These are phyloP conservation scores for Quercus lobata DNA, from an alignment of 331 rosid species.

Conservation along the genomic window DNA sequence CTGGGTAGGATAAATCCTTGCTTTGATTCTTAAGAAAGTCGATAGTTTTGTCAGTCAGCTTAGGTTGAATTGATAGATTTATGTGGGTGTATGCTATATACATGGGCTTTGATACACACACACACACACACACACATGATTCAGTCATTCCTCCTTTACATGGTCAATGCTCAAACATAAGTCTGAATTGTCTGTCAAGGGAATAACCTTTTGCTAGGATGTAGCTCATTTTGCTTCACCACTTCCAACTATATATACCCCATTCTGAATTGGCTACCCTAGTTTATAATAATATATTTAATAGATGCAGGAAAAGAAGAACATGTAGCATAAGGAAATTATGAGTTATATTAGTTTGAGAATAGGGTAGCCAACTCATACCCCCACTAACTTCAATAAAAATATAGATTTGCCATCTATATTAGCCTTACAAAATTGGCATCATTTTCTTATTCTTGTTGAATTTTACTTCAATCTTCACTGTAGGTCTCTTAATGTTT, in stretches of 20 bases:
- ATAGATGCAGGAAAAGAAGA: too few relatives aligned
- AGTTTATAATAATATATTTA: too few relatives aligned
- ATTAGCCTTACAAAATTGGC: too few relatives aligned
- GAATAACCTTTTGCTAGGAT: neutral
- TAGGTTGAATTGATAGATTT: neutral
- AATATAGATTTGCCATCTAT: too few relatives aligned
- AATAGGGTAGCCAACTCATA: too few relatives aligned
- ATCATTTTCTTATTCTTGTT: too few relatives aligned
- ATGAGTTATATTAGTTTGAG: too few relatives aligned
- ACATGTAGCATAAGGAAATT: too few relatives aligned
- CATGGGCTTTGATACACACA: neutral
- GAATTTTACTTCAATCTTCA: too few relatives aligned
- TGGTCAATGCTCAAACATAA: neutral
- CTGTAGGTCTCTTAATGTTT: too few relatives aligned
- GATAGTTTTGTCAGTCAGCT: neutral
- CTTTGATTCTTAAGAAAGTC: neutral
- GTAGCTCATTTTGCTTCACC: neutral
- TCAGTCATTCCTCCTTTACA: neutral
- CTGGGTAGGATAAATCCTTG: neutral
- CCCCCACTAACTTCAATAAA: too few relatives aligned
- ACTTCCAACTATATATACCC: neutral
- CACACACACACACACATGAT: too few relatives aligned
- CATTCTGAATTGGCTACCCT: neutral
- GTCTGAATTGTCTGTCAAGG: neutral
- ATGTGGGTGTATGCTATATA: neutral